A percentile compares a stretch with the other conserved stretches of the same genome.
These are phyloP conservation scores for Colletotrichum phormii DNA, from an alignment of 2,329 filamentous ascomycete species.

Conservation along the genomic window DNA sequence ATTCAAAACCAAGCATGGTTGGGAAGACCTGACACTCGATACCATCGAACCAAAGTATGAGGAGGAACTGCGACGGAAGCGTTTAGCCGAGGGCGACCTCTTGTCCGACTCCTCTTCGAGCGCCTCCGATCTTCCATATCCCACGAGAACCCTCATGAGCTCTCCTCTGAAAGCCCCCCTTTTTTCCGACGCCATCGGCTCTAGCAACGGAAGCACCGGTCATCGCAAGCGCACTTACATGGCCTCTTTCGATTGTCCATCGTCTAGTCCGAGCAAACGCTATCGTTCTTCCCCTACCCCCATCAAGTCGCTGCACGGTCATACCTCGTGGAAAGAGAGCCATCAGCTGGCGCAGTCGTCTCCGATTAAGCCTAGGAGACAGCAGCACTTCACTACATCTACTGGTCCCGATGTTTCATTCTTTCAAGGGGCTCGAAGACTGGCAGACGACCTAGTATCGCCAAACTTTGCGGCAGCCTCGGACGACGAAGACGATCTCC, in stretches of 20 bases:
- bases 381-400: constrained; percentile 79
- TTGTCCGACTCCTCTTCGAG: constrained; percentile 90
- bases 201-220: constrained; percentile 74
- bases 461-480: constrained; percentile 72
- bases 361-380: constrained; percentile 81
- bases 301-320: constrained; percentile 66
- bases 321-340: constrained; percentile 79
- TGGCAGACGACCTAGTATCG: constrained; percentile 72
- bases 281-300: constrained; percentile 74
- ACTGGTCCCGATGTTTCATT: constrained; percentile 82
- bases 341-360: constrained; percentile 87
- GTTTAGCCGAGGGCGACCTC: constrained; percentile 76
- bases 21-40: constrained; percentile 89
- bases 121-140: constrained; percentile 81
- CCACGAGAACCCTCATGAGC: constrained; percentile 78
- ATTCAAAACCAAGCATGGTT: constrained; percentile 96
- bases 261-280: constrained; percentile 74
- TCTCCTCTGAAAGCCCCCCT: constrained; percentile 86
- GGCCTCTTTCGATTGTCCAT: constrained; percentile 66
- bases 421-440: constrained; percentile 76
- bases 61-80: constrained; percentile 80
- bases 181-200: constrained; percentile 85
- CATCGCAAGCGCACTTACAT: constrained; percentile 74
- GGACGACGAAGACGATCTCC: constrained; percentile 86
- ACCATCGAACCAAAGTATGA: constrained; percentile 87